Evolutionary conservation across 73 alveolate species (phyloP).

Genomic region (Symbiodinium natans): DNA sequence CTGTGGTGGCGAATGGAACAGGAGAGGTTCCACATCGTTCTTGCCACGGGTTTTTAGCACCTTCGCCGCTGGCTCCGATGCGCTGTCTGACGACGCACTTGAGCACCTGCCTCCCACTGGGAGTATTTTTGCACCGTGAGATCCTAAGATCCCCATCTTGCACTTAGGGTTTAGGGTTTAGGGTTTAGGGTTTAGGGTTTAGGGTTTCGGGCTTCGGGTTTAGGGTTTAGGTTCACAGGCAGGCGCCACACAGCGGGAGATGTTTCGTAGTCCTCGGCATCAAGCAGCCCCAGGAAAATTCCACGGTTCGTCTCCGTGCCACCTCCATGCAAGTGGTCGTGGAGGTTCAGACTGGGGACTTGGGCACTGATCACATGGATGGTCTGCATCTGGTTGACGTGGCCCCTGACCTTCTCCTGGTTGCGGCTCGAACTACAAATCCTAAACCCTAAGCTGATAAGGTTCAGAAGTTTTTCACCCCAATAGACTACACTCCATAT

Average conservation of each 20-base stretch:
- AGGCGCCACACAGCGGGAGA: too few species aligned
- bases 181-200: too few species aligned
- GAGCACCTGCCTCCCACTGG: background rate
- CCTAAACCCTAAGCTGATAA: too few species aligned
- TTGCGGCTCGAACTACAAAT: too few species aligned
- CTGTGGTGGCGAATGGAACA: slow-evolving; percentile 15
- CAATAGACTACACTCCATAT: too few species aligned
- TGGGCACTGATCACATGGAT: background rate
- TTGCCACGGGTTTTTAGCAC: background rate
- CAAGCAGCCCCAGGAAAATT: slow-evolving; percentile 1
- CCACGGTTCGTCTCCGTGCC: slow-evolving; percentile 52
- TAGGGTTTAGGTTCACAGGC: too few species aligned
- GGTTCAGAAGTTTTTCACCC: too few species aligned
- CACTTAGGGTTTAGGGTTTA: too few species aligned
- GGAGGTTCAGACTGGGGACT: background rate
- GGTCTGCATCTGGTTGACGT: slow-evolving; percentile 40
- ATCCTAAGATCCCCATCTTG: too few species aligned
- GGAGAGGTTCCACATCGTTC: slow-evolving; percentile 15
- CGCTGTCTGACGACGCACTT: too few species aligned
- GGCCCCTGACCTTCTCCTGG: slow-evolving; percentile 25
- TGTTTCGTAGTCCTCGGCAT: background rate
- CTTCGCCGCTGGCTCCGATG: background rate
- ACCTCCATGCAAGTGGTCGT: background rate
- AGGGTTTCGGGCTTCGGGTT: too few species aligned
- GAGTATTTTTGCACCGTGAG: background rate